Evolutionary conservation across 129 eudicot genomes (phyloP).

Genomic region (Centrapalus pauciflorus): DNA sequence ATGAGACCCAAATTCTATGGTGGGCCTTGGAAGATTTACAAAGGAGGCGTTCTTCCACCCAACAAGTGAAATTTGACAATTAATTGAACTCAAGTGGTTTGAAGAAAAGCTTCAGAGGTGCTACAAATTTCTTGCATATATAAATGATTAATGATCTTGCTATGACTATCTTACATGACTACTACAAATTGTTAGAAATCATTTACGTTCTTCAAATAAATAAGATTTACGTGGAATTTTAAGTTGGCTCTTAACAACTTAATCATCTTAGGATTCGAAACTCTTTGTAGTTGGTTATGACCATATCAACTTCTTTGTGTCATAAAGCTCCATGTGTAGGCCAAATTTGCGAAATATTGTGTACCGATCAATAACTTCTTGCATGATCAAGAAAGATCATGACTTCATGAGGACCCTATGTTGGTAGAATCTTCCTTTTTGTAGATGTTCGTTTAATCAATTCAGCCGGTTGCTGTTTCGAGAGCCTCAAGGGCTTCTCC

Average conservation of each 20-base stretch:
- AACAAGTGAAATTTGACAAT: conserved; percentile 16
- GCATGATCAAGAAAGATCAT: conserved; percentile 14
- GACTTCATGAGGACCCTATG: too few species aligned
- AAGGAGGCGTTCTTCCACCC: conserved; percentile 67
- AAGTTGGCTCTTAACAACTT: background rate
- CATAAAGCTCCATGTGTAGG: conserved; percentile 2
- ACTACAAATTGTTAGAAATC: conserved; percentile 12
- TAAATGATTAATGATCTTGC: conserved; percentile 19
- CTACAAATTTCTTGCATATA: conserved; percentile 24
- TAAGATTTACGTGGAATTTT: background rate
- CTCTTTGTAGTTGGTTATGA: background rate
- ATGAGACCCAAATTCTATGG: conserved; percentile 85
- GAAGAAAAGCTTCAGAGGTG: conserved; percentile 9
- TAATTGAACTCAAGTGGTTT: background rate
- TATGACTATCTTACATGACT: conserved; percentile 16
- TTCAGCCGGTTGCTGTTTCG: conserved; percentile 18
- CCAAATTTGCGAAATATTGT: too few species aligned
- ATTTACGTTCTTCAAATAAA: conserved; percentile 6
- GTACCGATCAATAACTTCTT: background rate
- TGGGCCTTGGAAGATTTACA: conserved; percentile 82
- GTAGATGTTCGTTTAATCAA: background rate
- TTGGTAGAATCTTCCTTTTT: background rate
- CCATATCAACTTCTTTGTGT: too few species aligned
- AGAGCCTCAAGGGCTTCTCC: conserved; percentile 36
- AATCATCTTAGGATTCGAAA: conserved; percentile 6